Percentiles rank a stretch among this genome's conserved stretches.
Conservation (phyloP, 73 alveolate species). For the Tetrahymena borealis region DNA sequence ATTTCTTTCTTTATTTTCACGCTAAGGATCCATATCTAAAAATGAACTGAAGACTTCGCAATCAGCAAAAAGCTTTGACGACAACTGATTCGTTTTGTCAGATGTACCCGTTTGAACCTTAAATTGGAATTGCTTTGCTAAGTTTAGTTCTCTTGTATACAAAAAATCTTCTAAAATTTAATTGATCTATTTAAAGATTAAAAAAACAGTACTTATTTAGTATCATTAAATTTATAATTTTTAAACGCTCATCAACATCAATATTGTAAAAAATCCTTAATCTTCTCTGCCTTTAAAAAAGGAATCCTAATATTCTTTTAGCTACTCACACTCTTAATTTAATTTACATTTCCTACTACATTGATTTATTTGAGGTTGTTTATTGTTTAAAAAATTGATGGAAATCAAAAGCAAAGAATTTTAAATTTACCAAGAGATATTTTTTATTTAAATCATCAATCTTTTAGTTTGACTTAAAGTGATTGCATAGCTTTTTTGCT, state of each 20-base stretch:
- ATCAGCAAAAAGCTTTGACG: not conserved
- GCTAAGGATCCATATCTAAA: not conserved
- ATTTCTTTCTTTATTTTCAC: not conserved
- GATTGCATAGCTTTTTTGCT: not conserved
- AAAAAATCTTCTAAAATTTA: not conserved
- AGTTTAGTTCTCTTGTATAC: not conserved
- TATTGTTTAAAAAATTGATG: no score
- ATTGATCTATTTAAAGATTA: not conserved
- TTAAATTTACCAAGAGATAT: not conserved
- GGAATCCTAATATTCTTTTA: no score
- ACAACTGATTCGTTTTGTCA: not conserved
- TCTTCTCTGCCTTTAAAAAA: no score
- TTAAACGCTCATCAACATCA: no score
- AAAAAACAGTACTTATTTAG: no score
- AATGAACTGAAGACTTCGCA: not conserved
- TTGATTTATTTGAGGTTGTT: no score
- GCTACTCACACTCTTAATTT: no score
- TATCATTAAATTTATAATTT: no score
- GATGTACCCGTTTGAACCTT: not conserved
- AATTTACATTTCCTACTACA: no score
- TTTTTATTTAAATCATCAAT: not conserved
- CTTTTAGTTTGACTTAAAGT: not conserved
- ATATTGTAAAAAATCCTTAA: no score
- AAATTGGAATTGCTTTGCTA: not conserved
- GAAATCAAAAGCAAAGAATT: not conserved